Conservation (phyloP, 2,329 filamentous ascomycete species). For the Chaetomium strumarium region DNA sequence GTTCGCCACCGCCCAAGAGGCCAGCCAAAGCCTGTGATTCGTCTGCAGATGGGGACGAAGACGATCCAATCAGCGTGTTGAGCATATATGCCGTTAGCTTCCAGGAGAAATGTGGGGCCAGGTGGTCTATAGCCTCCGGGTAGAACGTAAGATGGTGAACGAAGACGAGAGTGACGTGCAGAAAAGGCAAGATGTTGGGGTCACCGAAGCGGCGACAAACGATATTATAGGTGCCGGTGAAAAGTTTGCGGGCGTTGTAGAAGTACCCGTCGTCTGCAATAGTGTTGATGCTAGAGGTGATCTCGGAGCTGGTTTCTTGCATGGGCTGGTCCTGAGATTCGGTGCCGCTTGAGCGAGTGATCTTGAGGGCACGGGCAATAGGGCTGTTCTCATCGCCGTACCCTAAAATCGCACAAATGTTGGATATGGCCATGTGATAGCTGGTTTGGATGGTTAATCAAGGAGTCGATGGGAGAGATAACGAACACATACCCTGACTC, state of each 20-base stretch:
- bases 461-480: not conserved
- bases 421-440: constrained; percentile 53
- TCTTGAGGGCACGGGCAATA: constrained; percentile 40
- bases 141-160: constrained; percentile 41
- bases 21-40: constrained; percentile 19
- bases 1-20: constrained; percentile 33
- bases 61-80: constrained; percentile 29
- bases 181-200: constrained; percentile 53
- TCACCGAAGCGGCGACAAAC: constrained; percentile 50
- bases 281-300: not conserved
- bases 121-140: constrained; percentile 37
- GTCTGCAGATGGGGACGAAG: not conserved
- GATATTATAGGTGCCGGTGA: constrained; percentile 39
- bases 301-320: constrained; percentile 6
- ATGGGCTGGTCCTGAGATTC: constrained; percentile 21
- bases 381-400: constrained; percentile 47
- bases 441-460: constrained; percentile 2
- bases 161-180: constrained; percentile 59
- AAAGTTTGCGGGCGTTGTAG: constrained; percentile 32
- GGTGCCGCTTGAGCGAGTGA: constrained; percentile 14
- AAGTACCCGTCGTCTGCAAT: constrained; percentile 21
- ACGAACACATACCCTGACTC: constrained; percentile 34
- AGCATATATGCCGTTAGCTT: constrained; percentile 34
- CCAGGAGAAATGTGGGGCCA: constrained; percentile 40
- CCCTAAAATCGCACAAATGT: constrained; percentile 46